These are phyloP conservation scores for Phialemoniopsis sp. DNA, from an alignment of 2,329 filamentous ascomycete genomes.

Conservation along the genomic window DNA sequence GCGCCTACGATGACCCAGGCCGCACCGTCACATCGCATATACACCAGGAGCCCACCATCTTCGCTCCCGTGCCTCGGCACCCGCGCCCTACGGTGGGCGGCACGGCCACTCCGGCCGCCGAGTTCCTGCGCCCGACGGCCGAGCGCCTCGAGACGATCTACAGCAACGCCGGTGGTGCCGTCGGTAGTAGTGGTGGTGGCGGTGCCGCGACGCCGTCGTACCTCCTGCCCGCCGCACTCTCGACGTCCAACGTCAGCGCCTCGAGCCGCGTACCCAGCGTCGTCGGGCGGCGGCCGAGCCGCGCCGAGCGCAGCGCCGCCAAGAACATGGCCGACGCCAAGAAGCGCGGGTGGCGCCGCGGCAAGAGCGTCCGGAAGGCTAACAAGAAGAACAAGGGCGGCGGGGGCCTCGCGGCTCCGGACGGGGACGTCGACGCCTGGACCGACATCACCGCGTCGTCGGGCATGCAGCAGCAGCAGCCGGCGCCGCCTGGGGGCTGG, in stretches of 20 bases:
- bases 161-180: conserved; percentile 23
- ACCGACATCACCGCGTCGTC: conserved; percentile 41
- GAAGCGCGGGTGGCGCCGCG: conserved; percentile 46
- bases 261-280: conserved; percentile 17
- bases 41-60: conserved; percentile 37
- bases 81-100: conserved; percentile 31
- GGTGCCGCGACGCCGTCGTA: conserved; percentile 5
- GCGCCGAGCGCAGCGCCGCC: conserved; percentile 55
- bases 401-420: conserved; percentile 2
- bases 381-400: conserved; percentile 30
- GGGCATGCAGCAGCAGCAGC: conserved; percentile 1
- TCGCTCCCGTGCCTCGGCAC: conserved; percentile 50
- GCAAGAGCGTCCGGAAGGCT: conserved; percentile 28
- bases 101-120: conserved; percentile 16
- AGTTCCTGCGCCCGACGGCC: conserved; percentile 36
- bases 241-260: conserved; percentile 27
- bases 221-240: conserved; percentile 19
- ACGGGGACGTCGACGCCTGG: conserved; percentile 28
- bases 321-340: conserved; percentile 61
- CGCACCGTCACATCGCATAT: conserved; percentile 22
- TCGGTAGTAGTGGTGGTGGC: conserved; percentile 11
- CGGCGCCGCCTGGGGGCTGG: no score
- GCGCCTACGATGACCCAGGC: conserved; percentile 44
- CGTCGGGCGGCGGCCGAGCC: conserved; percentile 44
- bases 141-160: conserved; percentile 54